Conservation (phyloP, 2,329 filamentous ascomycete species). For the Diaporthe helianthi region DNA sequence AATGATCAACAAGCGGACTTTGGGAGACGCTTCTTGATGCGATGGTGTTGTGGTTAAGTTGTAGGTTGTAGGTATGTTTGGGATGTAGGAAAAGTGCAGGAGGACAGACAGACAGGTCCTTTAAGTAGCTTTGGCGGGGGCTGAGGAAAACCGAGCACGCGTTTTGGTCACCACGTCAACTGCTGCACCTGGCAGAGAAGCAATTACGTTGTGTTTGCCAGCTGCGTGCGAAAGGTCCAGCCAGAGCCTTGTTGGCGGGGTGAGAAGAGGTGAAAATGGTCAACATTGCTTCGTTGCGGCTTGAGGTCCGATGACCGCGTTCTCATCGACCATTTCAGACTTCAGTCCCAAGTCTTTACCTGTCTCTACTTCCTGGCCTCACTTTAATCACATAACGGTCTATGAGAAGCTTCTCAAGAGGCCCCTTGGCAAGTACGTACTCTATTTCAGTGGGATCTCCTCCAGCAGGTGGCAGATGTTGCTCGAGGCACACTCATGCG, state of each 20-base stretch:
- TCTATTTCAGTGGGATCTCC: neutral
- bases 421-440: neutral
- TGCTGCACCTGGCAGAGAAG: neutral
- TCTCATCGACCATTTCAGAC: neutral
- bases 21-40: neutral
- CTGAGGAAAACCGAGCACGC: neutral
- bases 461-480: neutral
- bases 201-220: too few relatives aligned
- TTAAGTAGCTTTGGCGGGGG: neutral
- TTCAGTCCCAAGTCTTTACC: neutral
- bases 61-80: neutral
- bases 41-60: neutral
- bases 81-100: neutral
- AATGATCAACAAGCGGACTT: neutral
- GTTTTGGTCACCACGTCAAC: neutral
- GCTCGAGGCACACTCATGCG: too few relatives aligned
- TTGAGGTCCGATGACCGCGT: neutral
- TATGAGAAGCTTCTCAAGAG: neutral
- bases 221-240: neutral
- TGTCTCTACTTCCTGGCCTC: neutral
- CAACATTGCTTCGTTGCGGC: neutral
- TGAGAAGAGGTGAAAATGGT: neutral
- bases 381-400: neutral
- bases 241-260: neutral
- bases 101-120: too few relatives aligned